These are phyloP conservation scores for Didymella arachidicola DNA, from an alignment of 2,329 filamentous ascomycete genomes.

Conservation along the genomic window DNA sequence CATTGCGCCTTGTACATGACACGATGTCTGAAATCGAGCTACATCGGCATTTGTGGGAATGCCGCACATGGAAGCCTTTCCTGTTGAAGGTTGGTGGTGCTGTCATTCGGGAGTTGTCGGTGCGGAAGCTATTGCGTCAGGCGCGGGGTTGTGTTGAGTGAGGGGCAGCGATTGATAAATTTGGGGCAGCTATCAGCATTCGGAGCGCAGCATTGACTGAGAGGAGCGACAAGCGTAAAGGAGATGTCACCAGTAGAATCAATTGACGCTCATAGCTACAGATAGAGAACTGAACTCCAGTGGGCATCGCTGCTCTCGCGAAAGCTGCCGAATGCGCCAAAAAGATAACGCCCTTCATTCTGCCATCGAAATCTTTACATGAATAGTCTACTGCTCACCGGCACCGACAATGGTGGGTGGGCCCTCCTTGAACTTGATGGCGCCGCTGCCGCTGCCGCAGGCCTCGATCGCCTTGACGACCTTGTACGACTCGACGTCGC, in stretches of 20 bases:
- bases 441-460: conserved; percentile 63
- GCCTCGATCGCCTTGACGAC: conserved; percentile 68
- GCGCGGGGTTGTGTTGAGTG: conserved; percentile 36
- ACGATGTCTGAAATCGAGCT: neutral
- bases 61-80: conserved; percentile 13
- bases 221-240: neutral
- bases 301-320: conserved; percentile 10
- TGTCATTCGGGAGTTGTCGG: conserved; percentile 17
- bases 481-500: conserved; percentile 61
- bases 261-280: conserved; percentile 33
- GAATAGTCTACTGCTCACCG: conserved; percentile 55
- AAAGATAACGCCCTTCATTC: conserved; percentile 20
- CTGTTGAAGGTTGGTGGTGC: conserved; percentile 12
- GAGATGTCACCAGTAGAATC: conserved; percentile 24
- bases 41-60: conserved; percentile 14
- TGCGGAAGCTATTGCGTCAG: conserved; percentile 28
- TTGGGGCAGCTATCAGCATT: conserved; percentile 15
- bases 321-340: conserved; percentile 20
- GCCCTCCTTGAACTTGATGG: conserved; percentile 60
- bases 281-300: conserved; percentile 17
- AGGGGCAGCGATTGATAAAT: conserved; percentile 34
- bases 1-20: conserved; percentile 22
- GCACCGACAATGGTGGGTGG: conserved; percentile 62
- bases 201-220: neutral
- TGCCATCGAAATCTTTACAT: conserved; percentile 17